phyloP scores from a whole-genome alignment of 352 stramenopile genomes.

The Blastocystis sp. region DNA sequence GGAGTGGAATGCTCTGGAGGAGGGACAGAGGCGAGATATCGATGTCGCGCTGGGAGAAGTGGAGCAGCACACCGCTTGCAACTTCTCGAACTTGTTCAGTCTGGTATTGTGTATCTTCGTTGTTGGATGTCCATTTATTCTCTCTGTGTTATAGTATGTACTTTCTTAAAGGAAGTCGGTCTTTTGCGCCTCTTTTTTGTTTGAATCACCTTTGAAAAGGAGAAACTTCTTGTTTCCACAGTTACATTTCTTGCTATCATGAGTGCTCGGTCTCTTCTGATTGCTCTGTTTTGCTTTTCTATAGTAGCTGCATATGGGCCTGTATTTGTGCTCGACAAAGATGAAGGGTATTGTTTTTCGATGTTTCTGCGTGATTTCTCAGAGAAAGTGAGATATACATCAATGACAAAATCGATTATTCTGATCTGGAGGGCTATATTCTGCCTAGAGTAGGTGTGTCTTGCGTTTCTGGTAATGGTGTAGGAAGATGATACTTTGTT shows the following conservation, averaged over 20 bases:
- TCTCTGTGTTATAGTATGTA: not conserved
- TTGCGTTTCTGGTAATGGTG: not conserved
- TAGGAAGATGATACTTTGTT: not conserved
- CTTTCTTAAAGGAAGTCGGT: not conserved
- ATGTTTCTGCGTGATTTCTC: not conserved
- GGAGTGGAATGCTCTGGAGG: conserved; percentile 41
- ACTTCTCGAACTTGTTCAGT: conserved; percentile 7
- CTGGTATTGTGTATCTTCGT: not conserved
- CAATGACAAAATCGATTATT: not conserved
- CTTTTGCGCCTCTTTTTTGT: not conserved
- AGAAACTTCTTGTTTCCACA: conserved; percentile 18
- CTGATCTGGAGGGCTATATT: not conserved
- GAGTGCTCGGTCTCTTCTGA: not conserved
- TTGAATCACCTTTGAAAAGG: conserved; percentile 8
- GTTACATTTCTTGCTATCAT: conserved; percentile 45
- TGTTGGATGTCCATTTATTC: conserved; percentile 22
- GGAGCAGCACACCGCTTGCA: not conserved
- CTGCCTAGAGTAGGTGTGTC: not conserved
- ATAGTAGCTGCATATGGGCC: not conserved
- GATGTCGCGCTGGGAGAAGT: not conserved
- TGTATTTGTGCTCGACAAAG: not conserved
- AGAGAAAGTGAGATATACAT: conserved; percentile 12
- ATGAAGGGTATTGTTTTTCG: not conserved
- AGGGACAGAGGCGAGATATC: conserved; percentile 35
- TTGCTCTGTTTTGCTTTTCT: conserved; percentile 44